phyloP scores from a whole-genome alignment of 805 yeast species.

The Peterozyma toletana region DNA sequence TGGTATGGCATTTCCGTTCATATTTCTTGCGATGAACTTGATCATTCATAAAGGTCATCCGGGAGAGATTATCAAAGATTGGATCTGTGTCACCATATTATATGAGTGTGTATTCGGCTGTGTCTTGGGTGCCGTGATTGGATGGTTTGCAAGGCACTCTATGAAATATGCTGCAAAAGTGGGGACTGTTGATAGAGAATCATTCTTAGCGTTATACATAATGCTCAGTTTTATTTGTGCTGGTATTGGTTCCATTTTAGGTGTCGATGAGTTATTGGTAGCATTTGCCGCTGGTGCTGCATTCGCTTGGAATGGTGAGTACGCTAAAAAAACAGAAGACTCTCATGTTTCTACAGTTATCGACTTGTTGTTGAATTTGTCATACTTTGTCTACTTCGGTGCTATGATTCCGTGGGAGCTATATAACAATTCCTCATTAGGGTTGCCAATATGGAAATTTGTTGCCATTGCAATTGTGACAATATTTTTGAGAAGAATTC shows the following conservation, averaged over 20 bases:
- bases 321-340: conserved; percentile 50
- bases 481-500: conserved; percentile 43
- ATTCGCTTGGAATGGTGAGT: conserved; percentile 70
- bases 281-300: conserved; percentile 71
- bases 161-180: conserved; percentile 46
- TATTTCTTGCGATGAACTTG: conserved; percentile 49
- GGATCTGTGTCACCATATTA: conserved; percentile 53
- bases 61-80: conserved; percentile 48
- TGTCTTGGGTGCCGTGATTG: conserved; percentile 45
- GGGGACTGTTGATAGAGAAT: conserved; percentile 53
- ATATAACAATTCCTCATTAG: conserved; percentile 39
- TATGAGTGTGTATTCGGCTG: conserved; percentile 58
- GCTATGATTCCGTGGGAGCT: conserved; percentile 64
- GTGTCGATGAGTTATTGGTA: conserved; percentile 65
- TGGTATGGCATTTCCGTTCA: conserved; percentile 67
- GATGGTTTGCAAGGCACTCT: conserved; percentile 40
- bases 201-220: conserved; percentile 47
- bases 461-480: conserved; percentile 44
- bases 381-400: conserved; percentile 65
- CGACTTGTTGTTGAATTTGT: conserved; percentile 57
- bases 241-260: conserved; percentile 58
- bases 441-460: conserved; percentile 46
- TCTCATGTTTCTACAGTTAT: conserved; percentile 59
- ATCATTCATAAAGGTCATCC: conserved; percentile 42
- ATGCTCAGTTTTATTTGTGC: conserved; percentile 50